Evolutionary conservation across 371 early-diverging fungal genomes (phyloP), one percentile per base, ranked within the genome.

Genomic region (Saksenaea vasiformis): DNA sequence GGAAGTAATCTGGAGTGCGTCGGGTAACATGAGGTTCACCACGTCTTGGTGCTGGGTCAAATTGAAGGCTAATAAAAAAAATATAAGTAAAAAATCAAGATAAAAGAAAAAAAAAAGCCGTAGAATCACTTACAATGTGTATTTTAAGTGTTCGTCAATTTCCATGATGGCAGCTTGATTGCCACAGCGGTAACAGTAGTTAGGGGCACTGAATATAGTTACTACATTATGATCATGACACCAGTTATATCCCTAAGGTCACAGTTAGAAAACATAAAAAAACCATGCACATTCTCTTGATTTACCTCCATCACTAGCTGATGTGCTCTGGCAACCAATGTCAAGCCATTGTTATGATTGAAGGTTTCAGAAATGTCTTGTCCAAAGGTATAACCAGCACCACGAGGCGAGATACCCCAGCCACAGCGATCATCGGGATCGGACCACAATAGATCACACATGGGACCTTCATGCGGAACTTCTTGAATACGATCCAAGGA

Each of bases 131-230:
- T 85, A 94, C 93, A 94, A 93, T 61, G 92, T 90, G 82, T 97
- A 95, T 86, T 98, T 93, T 60, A 93, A 82, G 58, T 88, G 86
- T 74, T 98, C 97, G 70, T 95, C 92, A 66, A 99, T 90, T 69
- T 93, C 87, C 93, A 99, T 91, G 61, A 99, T 95, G 28, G 96
- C 92, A 26, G 99, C 99, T 43, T 98, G 95, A 77, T 99, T 99
- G 27, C 99, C 99, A 71, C 99, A 99, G 58, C 99, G 90, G 78
- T 99, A 99, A 81, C 99, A 99, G 79, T 99, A 99, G 80, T 97
- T 99, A 24, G 99, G 99, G 26, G 99, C 99, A 80, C 93, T 93
- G 75, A 99, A 99, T 60, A 99, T 97, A 27, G 99, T 99, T 3
- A 99, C 99, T 9, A 98, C 97, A 67, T 96, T 95, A 72, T 94